Evolutionary conservation across 257 asterid species (phyloP), one percentile per base, ranked within the genome.

Genomic region (Osmanthus fragrans): DNA sequence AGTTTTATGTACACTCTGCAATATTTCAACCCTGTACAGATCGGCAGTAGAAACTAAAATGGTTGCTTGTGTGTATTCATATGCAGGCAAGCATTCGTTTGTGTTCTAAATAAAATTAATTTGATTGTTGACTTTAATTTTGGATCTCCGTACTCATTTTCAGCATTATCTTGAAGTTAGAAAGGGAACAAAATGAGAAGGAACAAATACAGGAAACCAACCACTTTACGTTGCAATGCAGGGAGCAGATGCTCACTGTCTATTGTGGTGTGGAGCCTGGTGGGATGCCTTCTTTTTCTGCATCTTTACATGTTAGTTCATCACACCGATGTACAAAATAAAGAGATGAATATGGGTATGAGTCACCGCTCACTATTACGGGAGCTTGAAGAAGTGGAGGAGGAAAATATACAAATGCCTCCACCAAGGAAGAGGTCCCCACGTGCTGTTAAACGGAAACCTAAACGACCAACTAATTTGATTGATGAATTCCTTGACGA

Each of bases 401-500:
- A 96, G 89, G 98, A 88, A 80, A 87, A 80, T 74, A 85, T 96
- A 81, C 91, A 85, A 65, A 67, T 93, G 81, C 97, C 99, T 66
- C 88, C 96, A 32, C 98, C 95, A 71, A 86, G 91, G 77, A 93
- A 79, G 89, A 87, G 98, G 37, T 93, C 98, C 64, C 92, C 97
- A 18, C 98, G 97, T 77, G 99, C 99, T 11, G 90, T 82, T 80
- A 96, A 92, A 86, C 85, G 99, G 79, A 93, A 90, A 81, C 96
- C 98, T n/a, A 92, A 80, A 76, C 83, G 88, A 30, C 78, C 89
- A 39, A 82, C 92, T 68, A 88, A 92, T 80, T 84, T 92, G 91
- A 85, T 94, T 39, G 98, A 89, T 11, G 99, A 96, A 73, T 96
- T 89, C 85, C 96, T 96, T n/a, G 98, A 96, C 1, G 97, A 96